Conservation (phyloP, 2,329 filamentous ascomycete species). For the Pestalotiopsis sp. region DNA sequence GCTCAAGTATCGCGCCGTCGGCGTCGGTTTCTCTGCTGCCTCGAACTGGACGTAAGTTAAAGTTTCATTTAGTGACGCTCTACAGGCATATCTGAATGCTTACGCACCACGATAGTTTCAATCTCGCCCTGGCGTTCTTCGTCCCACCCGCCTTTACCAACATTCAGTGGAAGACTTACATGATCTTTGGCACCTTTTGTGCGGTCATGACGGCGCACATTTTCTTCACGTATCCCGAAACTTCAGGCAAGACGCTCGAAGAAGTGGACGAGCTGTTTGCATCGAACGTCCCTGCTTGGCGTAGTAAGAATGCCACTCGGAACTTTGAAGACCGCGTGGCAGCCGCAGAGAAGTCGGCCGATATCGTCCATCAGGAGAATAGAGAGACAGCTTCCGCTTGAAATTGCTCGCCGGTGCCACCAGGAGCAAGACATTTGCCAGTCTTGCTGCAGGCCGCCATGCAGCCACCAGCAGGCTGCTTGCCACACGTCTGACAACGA, state of each 20-base stretch:
- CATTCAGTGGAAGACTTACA: conserved; percentile 33
- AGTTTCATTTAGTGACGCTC: background rate
- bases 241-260: conserved; percentile 49
- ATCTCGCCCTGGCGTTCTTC: conserved; percentile 23
- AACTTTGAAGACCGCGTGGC: conserved; percentile 24
- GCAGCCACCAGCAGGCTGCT: no score
- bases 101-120: conserved; percentile 17
- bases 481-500: no score
- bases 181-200: conserved; percentile 45
- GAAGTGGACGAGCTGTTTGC: conserved; percentile 54
- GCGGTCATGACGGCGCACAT: conserved; percentile 22
- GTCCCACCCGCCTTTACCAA: conserved; percentile 20
- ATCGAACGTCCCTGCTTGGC: conserved; percentile 32
- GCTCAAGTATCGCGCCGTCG: conserved; percentile 24
- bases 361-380: background rate
- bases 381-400: background rate
- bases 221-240: conserved; percentile 40
- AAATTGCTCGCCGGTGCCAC: background rate
- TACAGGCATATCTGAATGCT: background rate
- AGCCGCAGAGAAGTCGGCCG: conserved; percentile 13
- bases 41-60: conserved; percentile 24
- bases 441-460: no score
- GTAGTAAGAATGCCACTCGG: conserved; percentile 1
- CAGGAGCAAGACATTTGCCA: background rate
- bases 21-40: conserved; percentile 23